Percentiles rank a stretch among this genome's conserved stretches.
Conservation (phyloP, 306 rosid species). For the Fragaria vesca region DNA sequence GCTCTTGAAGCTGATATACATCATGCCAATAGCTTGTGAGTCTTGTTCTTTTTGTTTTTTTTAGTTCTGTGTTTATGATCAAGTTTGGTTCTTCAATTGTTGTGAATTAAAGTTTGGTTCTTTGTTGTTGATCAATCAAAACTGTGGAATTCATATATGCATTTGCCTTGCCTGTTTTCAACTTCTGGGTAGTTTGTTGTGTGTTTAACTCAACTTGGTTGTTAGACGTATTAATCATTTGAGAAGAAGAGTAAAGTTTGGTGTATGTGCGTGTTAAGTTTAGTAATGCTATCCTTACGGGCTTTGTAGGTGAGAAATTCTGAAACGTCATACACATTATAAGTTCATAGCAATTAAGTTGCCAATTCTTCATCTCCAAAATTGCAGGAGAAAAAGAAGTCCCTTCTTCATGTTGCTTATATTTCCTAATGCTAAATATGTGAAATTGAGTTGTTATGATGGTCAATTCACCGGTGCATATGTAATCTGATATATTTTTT, state of each 20-base stretch:
- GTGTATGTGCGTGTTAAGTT: slow-evolving; percentile 2
- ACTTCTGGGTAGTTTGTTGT: slow-evolving; percentile 24
- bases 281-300: slow-evolving; percentile 1
- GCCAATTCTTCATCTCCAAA: slow-evolving; percentile 2
- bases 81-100: neutral
- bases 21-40: slow-evolving; percentile 71
- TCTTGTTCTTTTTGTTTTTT: neutral
- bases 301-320: neutral
- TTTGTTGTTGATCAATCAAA: slow-evolving; percentile 9
- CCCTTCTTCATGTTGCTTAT: neutral
- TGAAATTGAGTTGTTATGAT: neutral
- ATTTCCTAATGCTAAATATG: neutral
- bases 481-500: neutral
- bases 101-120: neutral
- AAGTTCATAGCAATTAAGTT: neutral
- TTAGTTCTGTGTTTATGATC: neutral
- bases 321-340: neutral
- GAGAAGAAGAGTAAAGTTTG: slow-evolving; percentile 15
- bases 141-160: slow-evolving; percentile 17
- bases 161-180: neutral
- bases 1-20: slow-evolving; percentile 70
- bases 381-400: neutral
- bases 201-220: slow-evolving; percentile 7
- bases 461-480: neutral
- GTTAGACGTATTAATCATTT: slow-evolving; percentile 19